phyloP scores from a whole-genome alignment of 257 asterid species.

The Solanum rostratum region DNA sequence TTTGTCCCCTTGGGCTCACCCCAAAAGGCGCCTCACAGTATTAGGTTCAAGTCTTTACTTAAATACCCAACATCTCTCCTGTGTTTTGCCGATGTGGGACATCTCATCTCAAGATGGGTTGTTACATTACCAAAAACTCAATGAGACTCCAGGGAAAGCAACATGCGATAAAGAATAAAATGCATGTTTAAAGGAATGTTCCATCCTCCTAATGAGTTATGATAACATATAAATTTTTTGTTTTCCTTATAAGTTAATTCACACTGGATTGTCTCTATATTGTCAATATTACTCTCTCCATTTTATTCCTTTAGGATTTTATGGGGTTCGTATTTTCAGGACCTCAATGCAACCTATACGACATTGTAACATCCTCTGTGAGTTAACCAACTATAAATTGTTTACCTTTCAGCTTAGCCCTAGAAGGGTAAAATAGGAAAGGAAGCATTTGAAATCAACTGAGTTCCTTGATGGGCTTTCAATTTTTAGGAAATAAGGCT shows the following conservation, averaged over 20 bases:
- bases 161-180: background rate
- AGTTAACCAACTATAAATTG: background rate
- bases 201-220: background rate
- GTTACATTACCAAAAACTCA: background rate
- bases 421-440: background rate
- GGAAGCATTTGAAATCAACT: background rate
- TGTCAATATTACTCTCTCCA: background rate
- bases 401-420: background rate
- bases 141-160: background rate
- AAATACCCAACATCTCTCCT: no score
- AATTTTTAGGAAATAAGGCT: no score
- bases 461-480: background rate
- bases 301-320: background rate
- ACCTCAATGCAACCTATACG: background rate
- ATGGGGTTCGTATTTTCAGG: background rate
- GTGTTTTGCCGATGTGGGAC: no score
- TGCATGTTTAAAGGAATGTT: background rate
- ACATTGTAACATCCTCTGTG: background rate
- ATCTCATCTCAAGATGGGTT: no score
- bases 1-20: no score
- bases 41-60: no score
- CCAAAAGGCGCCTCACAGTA: no score
- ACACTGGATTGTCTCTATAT: background rate
- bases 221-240: background rate
- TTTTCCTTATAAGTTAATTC: background rate